phyloP scores from a whole-genome alignment of 2,329 filamentous ascomycete species.

The Helotiales sp. region DNA sequence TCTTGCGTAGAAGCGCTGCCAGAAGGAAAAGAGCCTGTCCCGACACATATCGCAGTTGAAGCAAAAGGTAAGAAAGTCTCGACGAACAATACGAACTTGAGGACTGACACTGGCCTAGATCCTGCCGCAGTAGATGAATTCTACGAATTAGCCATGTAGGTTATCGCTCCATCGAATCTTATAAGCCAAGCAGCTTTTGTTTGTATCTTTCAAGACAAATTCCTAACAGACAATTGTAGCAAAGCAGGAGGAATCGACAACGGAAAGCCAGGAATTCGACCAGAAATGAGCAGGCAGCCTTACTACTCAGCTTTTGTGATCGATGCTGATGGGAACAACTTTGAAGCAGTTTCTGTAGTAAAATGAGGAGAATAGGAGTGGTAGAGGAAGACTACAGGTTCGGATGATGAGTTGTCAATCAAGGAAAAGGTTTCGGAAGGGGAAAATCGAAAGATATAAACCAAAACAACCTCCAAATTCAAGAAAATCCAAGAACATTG shows the following conservation, averaged over 20 bases:
- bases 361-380: constrained; percentile 13
- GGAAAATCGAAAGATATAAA: too few relatives aligned
- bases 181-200: too few relatives aligned
- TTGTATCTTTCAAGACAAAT: too few relatives aligned
- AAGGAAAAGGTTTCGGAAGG: too few relatives aligned
- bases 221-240: constrained; percentile 13
- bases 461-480: too few relatives aligned
- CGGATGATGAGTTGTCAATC: background rate
- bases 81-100: background rate
- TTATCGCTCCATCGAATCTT: too few relatives aligned
- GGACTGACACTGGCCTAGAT: constrained; percentile 13
- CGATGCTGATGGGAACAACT: constrained; percentile 31
- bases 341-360: constrained; percentile 32
- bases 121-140: constrained; percentile 24
- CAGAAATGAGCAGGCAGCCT: constrained; percentile 28
- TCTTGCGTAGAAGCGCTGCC: constrained; percentile 14
- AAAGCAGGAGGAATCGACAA: constrained; percentile 29
- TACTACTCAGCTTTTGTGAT: constrained; percentile 31
- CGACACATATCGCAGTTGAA: constrained; percentile 31
- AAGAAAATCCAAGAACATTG: too few relatives aligned
- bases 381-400: background rate
- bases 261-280: constrained; percentile 29
- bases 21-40: constrained; percentile 13
- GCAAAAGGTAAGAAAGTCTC: constrained; percentile 14
- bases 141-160: constrained; percentile 24